Base-by-base conservation (phyloP, 768 basidiomycete genomes). In the Rhizopogon vinicolor region DNA sequence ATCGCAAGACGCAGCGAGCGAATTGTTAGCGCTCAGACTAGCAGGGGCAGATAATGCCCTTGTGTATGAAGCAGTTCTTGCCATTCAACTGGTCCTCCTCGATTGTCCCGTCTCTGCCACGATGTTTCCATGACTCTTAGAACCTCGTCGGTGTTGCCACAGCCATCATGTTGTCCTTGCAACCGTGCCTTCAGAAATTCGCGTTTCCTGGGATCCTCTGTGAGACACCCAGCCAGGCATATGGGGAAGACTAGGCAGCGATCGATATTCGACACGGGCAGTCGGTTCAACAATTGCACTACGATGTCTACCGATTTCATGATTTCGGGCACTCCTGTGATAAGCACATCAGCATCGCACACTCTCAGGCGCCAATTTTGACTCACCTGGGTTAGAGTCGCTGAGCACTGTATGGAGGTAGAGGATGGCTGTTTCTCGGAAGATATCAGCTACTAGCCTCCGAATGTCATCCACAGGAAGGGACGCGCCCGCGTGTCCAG, bases 331-430 rank as follows among this genome's bases (percentile, higher is more conserved):
- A 91, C 85, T 62, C 83, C 88, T 89, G 68, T 52, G 52, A 51
- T 29, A 44, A 57, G 52, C 33, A 18, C 16, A n/a, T 64, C 35
- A 62, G 53, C 49, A 42, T 33, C 14, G 40, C 18, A 31, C 13
- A 5, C 14, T 51, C 14, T 5, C 19, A 33, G 9, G 10, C 33
- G 43, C 41, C 40, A 51, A 43, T 28, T 56, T 58, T 61, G 53
- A 66, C 78, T 63, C 71, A 89, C 89, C 85, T 64, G 89, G 89
- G 63, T 81, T 78, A 7, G 84, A 72, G 52, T 83, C 86, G 62
- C 80, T 89, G 54, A 90, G 68, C 16, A 90, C 76, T 7, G 85
- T 87, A 62, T 91, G 80, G 61, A 91, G 74, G 65, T 87, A 88
- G 54, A 90, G 69, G 52, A 83, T 59, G 12, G 83, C 84, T 5